Evolutionary conservation across 192 early-diverging fungal species (phyloP).

Genomic region (Mortierella antarctica): DNA sequence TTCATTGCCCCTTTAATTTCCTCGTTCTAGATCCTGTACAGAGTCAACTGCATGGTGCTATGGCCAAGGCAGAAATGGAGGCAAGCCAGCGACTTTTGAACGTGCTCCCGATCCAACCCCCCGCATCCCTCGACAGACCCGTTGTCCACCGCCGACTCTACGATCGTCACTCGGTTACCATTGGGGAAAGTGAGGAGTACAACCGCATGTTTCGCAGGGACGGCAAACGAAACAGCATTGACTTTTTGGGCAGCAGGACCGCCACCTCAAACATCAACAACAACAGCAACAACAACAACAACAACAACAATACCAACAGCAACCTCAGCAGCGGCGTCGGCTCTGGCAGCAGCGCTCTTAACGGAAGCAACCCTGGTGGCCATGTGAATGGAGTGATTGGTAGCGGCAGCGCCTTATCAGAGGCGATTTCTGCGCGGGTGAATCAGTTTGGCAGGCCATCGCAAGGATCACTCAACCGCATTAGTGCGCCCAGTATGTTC

Average conservation of each 20-base stretch:
- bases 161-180: slow-evolving; percentile 68
- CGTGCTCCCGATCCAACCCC: slow-evolving; percentile 47
- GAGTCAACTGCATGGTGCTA: slow-evolving; percentile 61
- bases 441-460: slow-evolving; percentile 17
- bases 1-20: neutral
- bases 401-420: slow-evolving; percentile 22
- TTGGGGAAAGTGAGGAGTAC: slow-evolving; percentile 60
- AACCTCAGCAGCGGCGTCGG: slow-evolving; percentile 27
- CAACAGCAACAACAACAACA: slow-evolving; percentile 22
- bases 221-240: slow-evolving; percentile 47
- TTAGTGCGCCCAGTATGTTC: slow-evolving; percentile 27
- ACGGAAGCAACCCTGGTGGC: slow-evolving; percentile 21
- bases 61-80: slow-evolving; percentile 68
- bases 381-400: slow-evolving; percentile 27
- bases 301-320: slow-evolving; percentile 19
- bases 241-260: slow-evolving; percentile 32
- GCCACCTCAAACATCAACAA: slow-evolving; percentile 12
- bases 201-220: slow-evolving; percentile 47
- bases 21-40: slow-evolving; percentile 55
- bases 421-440: slow-evolving; percentile 26
- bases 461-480: slow-evolving; percentile 30
- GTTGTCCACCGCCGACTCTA: slow-evolving; percentile 59
- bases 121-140: slow-evolving; percentile 42
- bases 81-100: slow-evolving; percentile 50
- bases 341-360: slow-evolving; percentile 4